Base-by-base conservation (phyloP, 257 asterid species). In the Penstemon eatonii region DNA sequence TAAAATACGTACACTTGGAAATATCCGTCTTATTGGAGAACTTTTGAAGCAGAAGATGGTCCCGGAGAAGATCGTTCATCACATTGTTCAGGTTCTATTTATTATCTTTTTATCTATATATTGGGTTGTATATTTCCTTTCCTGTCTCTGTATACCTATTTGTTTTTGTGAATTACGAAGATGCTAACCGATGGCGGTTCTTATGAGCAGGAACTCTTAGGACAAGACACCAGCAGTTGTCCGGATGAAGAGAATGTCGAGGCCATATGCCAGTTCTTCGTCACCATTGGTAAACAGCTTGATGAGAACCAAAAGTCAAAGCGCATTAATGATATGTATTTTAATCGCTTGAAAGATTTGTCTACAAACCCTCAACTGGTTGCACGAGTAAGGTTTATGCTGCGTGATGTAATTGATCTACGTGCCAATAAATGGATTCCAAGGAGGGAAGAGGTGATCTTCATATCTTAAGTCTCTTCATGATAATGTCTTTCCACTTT, bases 1-100 rank as follows among this genome's bases (percentile, higher is more conserved):
- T 71, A 94, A 94, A 75, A 78, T 94, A 63, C 96, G 98, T 7
- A 91, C 96, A 37, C 96, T 89, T 50, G 99, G 99, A 64, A 94
- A 91, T 75, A 91, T 94, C 60, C 95, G 95, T 56, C 84, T 94
- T 9, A 91, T 94, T 52, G 99, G 99, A 42, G 99, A 94, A 83
- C 98, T 94, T 79, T 73, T 94, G 82, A 94, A 91, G 86, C 98
- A 91, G 86, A 91, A 78, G 80, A 91, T 94, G 95, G 97, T 91
- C 66, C 88, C 96, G 1, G 99, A 91, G 78, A 91, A 42, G 84
- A 86, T 94, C 77, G 98, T 91, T 78, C 98, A 91, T 73, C 98
- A 89, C 82, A 94, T 94, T 62, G 97, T 91, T 74, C 93, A 82
- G 98, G 99, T 94, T 77, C 47, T 69, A 54, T 45, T 11, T 46